Evolutionary conservation across 106 monocot genomes (phyloP).

Genomic region (Allium sativum): DNA sequence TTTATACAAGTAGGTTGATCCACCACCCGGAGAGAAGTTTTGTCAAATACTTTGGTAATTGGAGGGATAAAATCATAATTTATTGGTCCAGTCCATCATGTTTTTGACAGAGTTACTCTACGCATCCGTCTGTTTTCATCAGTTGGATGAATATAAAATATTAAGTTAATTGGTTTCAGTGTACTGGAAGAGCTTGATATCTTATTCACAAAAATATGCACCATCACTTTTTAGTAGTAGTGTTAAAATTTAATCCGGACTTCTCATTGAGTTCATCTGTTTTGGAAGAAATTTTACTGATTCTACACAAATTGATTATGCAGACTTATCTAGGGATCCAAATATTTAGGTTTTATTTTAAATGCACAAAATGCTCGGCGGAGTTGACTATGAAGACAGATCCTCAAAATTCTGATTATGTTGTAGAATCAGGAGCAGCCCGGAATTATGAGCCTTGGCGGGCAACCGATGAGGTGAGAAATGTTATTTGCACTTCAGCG

Average conservation of each 20-base stretch:
- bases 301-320: conserved; percentile 6
- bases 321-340: conserved; percentile 96
- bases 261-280: background rate
- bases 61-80: no score
- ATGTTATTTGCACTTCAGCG: background rate
- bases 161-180: no score
- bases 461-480: conserved; percentile 54
- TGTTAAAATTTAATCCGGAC: background rate
- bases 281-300: background rate
- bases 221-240: no score
- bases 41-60: no score
- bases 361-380: conserved; percentile 84
- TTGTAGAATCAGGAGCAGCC: conserved; percentile 86
- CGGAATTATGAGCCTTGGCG: conserved; percentile 99
- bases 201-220: no score
- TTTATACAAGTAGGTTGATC: no score
- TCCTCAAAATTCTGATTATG: conserved; percentile 85
- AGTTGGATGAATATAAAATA: no score
- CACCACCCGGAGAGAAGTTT: no score
- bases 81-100: no score
- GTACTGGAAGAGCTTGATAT: no score
- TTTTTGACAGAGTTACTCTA: no score
- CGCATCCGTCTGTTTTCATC: no score
- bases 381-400: conserved; percentile 85
- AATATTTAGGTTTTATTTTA: conserved; percentile 88